phyloP scores from a whole-genome alignment of 179 eudicot genomes.

The Dionaea muscipula region DNA sequence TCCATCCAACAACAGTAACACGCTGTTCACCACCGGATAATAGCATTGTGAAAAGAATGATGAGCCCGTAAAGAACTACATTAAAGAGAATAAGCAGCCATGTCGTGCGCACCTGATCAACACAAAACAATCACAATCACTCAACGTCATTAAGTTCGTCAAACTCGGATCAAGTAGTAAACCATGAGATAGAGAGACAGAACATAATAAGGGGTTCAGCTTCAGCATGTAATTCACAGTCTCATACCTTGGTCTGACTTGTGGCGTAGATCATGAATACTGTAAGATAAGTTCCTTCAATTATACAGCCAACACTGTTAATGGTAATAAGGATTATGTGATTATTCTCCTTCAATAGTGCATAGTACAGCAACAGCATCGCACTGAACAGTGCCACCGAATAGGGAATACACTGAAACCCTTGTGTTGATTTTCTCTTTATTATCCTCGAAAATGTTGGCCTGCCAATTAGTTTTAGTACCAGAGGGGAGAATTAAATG shows the following conservation, averaged over 20 bases:
- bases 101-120: slow-evolving; percentile 33
- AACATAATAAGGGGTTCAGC: background rate
- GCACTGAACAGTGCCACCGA: slow-evolving; percentile 73
- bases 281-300: slow-evolving; percentile 40
- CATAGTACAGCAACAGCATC: slow-evolving; percentile 63
- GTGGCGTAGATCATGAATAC: slow-evolving; percentile 59
- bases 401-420: slow-evolving; percentile 63
- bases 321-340: slow-evolving; percentile 47
- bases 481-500: background rate
- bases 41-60: slow-evolving; percentile 23
- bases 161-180: background rate
- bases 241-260: slow-evolving; percentile 43
- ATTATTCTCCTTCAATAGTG: slow-evolving; percentile 33
- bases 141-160: background rate
- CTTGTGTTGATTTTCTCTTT: slow-evolving; percentile 70
- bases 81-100: slow-evolving; percentile 51
- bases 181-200: background rate
- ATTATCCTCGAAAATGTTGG: slow-evolving; percentile 60
- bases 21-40: slow-evolving; percentile 25
- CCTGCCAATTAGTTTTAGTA: slow-evolving; percentile 15
- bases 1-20: slow-evolving; percentile 58
- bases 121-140: background rate
- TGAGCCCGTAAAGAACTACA: slow-evolving; percentile 27
- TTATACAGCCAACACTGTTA: slow-evolving; percentile 43
- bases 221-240: too few relatives aligned